Evolutionary conservation across 768 basidiomycete genomes (phyloP).

Genomic region (Amanita pseudoporphyria): DNA sequence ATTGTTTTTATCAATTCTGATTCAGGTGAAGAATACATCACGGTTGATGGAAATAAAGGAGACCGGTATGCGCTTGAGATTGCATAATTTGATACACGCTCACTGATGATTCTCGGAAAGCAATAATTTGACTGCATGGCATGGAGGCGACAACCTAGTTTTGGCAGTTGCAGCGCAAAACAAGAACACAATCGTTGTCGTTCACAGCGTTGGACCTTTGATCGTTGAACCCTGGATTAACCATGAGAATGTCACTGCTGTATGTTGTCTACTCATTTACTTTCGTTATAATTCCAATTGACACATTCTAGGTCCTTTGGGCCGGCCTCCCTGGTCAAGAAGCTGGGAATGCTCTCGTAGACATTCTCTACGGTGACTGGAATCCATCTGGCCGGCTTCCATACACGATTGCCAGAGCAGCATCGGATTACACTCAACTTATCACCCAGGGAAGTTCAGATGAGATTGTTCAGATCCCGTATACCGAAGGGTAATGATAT

Average conservation of each 20-base stretch:
- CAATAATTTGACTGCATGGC: conserved; percentile 68
- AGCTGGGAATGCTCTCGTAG: conserved; percentile 59
- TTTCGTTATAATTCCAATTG: conserved; percentile 7
- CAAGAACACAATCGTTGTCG: conserved; percentile 65
- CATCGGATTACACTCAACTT: conserved; percentile 49
- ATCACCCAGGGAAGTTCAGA: conserved; percentile 24
- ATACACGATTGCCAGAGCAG: conserved; percentile 62
- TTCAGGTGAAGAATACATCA: conserved; percentile 79
- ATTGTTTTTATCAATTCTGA: conserved; percentile 79
- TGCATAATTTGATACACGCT: not conserved
- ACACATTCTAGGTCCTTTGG: conserved; percentile 39
- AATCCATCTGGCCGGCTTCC: conserved; percentile 65
- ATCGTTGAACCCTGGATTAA: conserved; percentile 62
- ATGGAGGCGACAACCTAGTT: conserved; percentile 62
- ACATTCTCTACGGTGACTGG: conserved; percentile 60
- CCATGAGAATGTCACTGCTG: conserved; percentile 63
- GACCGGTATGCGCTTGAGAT: conserved; percentile 37
- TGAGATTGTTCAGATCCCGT: conserved; percentile 42
- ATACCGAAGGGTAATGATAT: conserved; percentile 39
- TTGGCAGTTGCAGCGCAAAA: conserved; percentile 55
- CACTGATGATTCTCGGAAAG: conserved; percentile 14
- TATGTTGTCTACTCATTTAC: conserved; percentile 20
- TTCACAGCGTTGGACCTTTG: conserved; percentile 53
- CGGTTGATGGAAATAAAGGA: conserved; percentile 70
- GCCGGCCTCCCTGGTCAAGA: conserved; percentile 63